Base-by-base conservation (phyloP, 2,329 filamentous ascomycete species). In the Neofusicoccum parvum region DNA sequence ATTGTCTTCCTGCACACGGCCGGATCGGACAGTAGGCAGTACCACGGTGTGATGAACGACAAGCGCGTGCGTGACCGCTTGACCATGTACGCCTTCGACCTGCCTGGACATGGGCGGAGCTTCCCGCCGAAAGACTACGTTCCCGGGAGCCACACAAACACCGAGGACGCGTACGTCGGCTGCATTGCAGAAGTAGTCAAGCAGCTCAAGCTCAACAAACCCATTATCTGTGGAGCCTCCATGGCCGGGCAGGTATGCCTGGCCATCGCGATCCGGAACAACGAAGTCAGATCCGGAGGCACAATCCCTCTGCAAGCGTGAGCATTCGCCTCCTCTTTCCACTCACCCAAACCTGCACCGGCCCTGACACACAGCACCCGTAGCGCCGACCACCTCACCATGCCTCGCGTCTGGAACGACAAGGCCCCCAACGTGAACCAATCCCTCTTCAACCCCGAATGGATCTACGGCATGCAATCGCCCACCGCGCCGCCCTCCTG, bases 41-140 rank as follows among this genome's bases (percentile, higher is more conserved):
- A 84, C 62, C 82, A 85, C 62, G 81, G 82, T 20, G 82, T 85
- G 2, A 80, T 85, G 80, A 84, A 84, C 64, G 77, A 84, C 64
- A 65, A 73, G 34, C 72, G 75, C 12, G 82, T 83, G 80, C 74
- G 78, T 20, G 78, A 81, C 71, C 80, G 75, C 62, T 83, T 80
- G 65, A 80, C 76, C 20, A 84, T 84, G 82, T 80, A 79, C 50
- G 80, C 80, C 1, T 82, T 84, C 53, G 82, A 84, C 69, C 73
- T 84, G 10, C 83, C 82, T 0, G 81, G 80, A 2, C 83, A 84
- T 67, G 82, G 82, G 0, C 71, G 81, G 6, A 80, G 77, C 50
- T 84, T 84, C 65, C 82, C 82, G 0, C 77, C 78, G 12, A 72
- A 77, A 59, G 75, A 75, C 23, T 77, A 80, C 65, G 69, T 74